Evolutionary conservation across 2,329 filamentous ascomycete species (phyloP).

Genomic region (Thielaviopsis euricoi): DNA sequence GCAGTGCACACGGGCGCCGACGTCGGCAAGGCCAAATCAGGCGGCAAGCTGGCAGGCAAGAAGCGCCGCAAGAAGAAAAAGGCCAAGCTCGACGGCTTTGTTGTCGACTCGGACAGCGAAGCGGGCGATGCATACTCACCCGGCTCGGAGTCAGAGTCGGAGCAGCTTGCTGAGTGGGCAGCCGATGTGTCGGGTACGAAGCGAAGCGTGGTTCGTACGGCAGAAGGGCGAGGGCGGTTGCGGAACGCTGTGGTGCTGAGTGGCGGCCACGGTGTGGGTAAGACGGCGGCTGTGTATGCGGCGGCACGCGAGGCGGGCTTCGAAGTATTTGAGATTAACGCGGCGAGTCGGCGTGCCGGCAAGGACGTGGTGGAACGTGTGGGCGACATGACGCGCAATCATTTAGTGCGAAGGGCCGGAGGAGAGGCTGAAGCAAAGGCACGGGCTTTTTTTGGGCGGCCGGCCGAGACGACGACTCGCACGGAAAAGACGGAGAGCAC

Average conservation of each 20-base stretch:
- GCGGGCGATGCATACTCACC: neutral
- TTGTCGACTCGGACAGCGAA: slow-evolving; percentile 58
- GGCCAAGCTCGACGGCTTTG: slow-evolving; percentile 60
- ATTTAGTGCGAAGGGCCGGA: slow-evolving; percentile 68
- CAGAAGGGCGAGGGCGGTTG: slow-evolving; percentile 32
- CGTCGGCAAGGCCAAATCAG: slow-evolving; percentile 17
- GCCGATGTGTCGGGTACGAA: neutral
- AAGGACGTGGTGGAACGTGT: slow-evolving; percentile 84
- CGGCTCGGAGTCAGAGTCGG: slow-evolving; percentile 2
- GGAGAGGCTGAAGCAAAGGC: slow-evolving; percentile 21
- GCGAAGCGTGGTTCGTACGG: slow-evolving; percentile 13
- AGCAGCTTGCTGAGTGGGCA: slow-evolving; percentile 3
- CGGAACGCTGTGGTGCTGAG: slow-evolving; percentile 75
- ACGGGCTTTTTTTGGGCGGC: neutral
- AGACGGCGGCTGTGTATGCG: slow-evolving; percentile 83
- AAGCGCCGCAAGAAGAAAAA: slow-evolving; percentile 38
- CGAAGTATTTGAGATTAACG: slow-evolving; percentile 88
- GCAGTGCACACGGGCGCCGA: slow-evolving; percentile 49
- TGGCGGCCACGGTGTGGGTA: slow-evolving; percentile 78
- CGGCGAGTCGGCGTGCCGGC: slow-evolving; percentile 66
- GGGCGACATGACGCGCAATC: slow-evolving; percentile 93
- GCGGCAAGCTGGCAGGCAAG: slow-evolving; percentile 12
- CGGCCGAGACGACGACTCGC: slow-evolving; percentile 15
- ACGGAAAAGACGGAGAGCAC: slow-evolving; percentile 22
- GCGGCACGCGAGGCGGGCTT: slow-evolving; percentile 83